These are phyloP conservation scores for Silene uniflora DNA, from an alignment of 148 eudicot genomes.

Conservation along the genomic window DNA sequence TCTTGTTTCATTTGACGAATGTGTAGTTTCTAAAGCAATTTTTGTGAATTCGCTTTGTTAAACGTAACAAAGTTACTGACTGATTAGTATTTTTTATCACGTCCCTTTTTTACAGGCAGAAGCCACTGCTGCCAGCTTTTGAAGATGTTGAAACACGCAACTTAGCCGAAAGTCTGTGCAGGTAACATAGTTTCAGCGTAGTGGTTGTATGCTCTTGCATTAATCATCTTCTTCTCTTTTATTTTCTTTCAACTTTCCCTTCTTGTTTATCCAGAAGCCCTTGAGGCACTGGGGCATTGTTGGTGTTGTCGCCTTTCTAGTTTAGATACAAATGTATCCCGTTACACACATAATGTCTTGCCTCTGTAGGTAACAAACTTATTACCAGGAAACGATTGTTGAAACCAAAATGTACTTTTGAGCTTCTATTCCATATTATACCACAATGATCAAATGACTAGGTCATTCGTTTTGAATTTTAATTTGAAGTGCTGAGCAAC, in stretches of 20 bases:
- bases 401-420: not conserved
- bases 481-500: conserved; percentile 5
- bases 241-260: not conserved
- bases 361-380: not conserved
- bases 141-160: conserved; percentile 88
- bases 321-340: not conserved
- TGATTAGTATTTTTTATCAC: not conserved
- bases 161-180: conserved; percentile 85
- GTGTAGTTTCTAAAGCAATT: not conserved
- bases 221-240: not conserved
- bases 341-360: not conserved
- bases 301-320: not conserved
- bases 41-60: not conserved
- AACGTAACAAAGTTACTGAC: not conserved
- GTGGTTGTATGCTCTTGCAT: not conserved
- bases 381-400: no score
- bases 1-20: not conserved
- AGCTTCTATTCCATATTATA: not conserved
- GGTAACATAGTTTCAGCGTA: conserved; percentile 38
- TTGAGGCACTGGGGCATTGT: not conserved
- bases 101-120: conserved; percentile 59
- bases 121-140: conserved; percentile 85
- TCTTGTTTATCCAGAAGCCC: not conserved
- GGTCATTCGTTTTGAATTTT: not conserved
- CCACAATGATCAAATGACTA: not conserved